These are phyloP conservation scores for Sicyos baderoa DNA, from an alignment of 306 rosid species.

Conservation along the genomic window DNA sequence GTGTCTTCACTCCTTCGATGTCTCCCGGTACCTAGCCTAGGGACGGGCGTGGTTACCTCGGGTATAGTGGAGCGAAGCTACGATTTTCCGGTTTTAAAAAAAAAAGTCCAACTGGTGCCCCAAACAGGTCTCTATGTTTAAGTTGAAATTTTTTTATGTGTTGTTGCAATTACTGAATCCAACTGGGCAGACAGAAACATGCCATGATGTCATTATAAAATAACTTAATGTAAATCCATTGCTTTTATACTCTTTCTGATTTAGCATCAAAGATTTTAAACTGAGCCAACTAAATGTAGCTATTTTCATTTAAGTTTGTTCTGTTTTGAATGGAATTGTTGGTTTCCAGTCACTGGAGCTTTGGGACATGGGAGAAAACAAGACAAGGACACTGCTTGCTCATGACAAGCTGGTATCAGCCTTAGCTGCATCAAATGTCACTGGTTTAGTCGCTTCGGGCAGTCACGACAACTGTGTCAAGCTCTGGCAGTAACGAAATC, in stretches of 20 bases:
- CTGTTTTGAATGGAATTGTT: slow-evolving; percentile 2
- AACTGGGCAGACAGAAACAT: not conserved
- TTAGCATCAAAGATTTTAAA: not conserved
- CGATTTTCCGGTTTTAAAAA: too few relatives aligned
- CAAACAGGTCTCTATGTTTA: not conserved
- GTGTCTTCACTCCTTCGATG: too few relatives aligned
- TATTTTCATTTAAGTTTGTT: not conserved
- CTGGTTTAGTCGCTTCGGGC: slow-evolving; percentile 62
- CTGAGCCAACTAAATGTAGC: not conserved
- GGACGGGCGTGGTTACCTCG: too few relatives aligned
- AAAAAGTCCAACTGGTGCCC: too few relatives aligned
- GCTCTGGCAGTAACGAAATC: slow-evolving; percentile 54
- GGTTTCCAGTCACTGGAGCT: slow-evolving; percentile 47
- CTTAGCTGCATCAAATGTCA: slow-evolving; percentile 46
- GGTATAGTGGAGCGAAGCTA: too few relatives aligned
- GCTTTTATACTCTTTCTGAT: not conserved
- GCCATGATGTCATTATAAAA: not conserved
- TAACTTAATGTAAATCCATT: not conserved
- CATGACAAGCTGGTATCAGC: slow-evolving; percentile 56
- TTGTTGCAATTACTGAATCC: not conserved
- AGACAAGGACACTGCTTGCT: slow-evolving; percentile 39
- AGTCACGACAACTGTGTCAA: slow-evolving; percentile 60
- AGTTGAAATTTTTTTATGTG: not conserved
- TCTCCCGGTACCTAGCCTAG: too few relatives aligned
- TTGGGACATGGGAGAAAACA: slow-evolving; percentile 54